phyloP scores from a whole-genome alignment of 2,329 filamentous ascomycete genomes.

The Ceratocystis colombiana region DNA sequence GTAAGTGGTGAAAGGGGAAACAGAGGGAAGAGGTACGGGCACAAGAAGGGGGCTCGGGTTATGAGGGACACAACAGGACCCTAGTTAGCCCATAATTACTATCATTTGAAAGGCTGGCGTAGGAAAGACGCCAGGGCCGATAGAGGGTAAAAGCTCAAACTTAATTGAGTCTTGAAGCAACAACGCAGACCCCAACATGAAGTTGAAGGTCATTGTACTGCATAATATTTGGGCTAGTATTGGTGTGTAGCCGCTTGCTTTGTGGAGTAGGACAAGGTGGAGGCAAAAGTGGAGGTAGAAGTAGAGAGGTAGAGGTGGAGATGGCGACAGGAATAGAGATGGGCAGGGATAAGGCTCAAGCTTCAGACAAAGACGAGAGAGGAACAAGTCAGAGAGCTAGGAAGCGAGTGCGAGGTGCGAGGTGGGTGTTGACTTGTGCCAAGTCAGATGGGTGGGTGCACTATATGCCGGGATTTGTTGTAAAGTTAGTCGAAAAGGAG shows the following conservation, averaged over 20 bases:
- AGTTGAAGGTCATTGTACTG: too few relatives aligned
- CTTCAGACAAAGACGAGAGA: constrained; percentile 11
- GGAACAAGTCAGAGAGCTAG: constrained; percentile 15
- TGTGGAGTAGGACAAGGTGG: too few relatives aligned
- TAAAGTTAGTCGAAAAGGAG: too few relatives aligned
- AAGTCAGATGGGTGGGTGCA: background rate
- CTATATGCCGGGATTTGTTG: background rate
- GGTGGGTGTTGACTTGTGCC: background rate
- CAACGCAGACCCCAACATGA: background rate
- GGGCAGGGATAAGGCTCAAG: background rate
- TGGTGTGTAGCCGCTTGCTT: too few relatives aligned
- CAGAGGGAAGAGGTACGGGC: background rate
- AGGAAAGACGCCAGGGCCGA: background rate
- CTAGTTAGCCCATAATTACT: background rate
- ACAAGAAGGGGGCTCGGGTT: background rate
- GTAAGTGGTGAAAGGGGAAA: background rate
- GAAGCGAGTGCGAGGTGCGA: constrained; percentile 20
- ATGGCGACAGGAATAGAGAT: background rate
- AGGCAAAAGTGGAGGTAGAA: background rate
- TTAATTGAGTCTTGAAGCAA: background rate
- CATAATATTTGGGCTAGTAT: too few relatives aligned
- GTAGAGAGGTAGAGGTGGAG: background rate
- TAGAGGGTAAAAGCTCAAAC: background rate
- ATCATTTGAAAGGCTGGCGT: background rate
- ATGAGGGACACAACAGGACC: background rate